These are phyloP conservation scores for Nakazawaea pomicola DNA, from an alignment of 805 yeast genomes.

Conservation along the genomic window DNA sequence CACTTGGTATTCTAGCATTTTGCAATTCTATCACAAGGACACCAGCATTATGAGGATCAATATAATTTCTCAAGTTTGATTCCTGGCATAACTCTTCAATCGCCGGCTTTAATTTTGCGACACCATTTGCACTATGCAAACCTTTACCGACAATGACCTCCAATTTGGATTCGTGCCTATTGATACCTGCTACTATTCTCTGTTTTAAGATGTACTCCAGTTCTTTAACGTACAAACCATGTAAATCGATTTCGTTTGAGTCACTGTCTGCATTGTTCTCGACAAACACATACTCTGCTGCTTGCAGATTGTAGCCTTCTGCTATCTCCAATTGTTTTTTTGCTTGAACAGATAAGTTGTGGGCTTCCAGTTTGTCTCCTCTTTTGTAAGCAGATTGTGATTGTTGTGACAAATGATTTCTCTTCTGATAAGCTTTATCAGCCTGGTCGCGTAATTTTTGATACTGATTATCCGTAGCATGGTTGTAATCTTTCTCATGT, in stretches of 20 bases:
- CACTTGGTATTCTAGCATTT: conserved; percentile 39
- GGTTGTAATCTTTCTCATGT: conserved; percentile 57
- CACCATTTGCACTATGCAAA: conserved; percentile 71
- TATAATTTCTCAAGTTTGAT: conserved; percentile 51
- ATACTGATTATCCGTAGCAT: conserved; percentile 65
- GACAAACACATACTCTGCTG: conserved; percentile 85
- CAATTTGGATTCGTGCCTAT: conserved; percentile 54
- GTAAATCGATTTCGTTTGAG: conserved; percentile 84
- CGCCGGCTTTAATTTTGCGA: conserved; percentile 88
- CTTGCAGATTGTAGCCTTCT: conserved; percentile 67
- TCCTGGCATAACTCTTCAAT: conserved; percentile 72
- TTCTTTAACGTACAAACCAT: conserved; percentile 87
- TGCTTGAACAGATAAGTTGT: conserved; percentile 64
- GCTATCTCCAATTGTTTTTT: conserved; percentile 56
- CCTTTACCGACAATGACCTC: conserved; percentile 94
- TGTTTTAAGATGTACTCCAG: conserved; percentile 73
- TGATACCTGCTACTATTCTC: conserved; percentile 62
- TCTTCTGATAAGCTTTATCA: conserved; percentile 54
- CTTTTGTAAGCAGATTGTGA: conserved; percentile 73
- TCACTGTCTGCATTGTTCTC: conserved; percentile 87
- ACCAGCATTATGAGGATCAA: conserved; percentile 74
- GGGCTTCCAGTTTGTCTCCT: conserved; percentile 74
- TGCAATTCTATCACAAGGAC: conserved; percentile 67
- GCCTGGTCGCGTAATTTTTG: conserved; percentile 62
- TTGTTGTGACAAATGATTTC: conserved; percentile 49